Evolutionary conservation across 2,329 filamentous ascomycete species (phyloP).

Genomic region (Xylariaceae sp.): DNA sequence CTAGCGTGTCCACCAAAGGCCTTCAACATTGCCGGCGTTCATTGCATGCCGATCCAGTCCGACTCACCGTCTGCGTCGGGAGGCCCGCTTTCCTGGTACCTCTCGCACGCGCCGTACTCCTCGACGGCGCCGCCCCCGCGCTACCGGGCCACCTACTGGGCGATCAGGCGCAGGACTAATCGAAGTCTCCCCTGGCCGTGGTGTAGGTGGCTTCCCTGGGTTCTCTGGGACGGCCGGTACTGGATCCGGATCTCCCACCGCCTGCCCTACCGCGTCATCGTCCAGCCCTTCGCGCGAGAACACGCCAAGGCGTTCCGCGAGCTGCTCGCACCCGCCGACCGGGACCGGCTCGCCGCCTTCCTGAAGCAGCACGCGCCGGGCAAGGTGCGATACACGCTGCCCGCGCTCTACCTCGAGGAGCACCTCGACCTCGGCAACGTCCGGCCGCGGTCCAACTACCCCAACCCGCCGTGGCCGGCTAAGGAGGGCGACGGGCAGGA

Average conservation of each 20-base stretch:
- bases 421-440: conserved; percentile 15
- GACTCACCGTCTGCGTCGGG: neutral
- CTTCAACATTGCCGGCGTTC: conserved; percentile 55
- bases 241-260: conserved; percentile 57
- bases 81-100: conserved; percentile 44
- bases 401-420: conserved; percentile 53
- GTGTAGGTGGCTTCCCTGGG: conserved; percentile 39
- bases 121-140: conserved; percentile 42
- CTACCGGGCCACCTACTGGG: conserved; percentile 22
- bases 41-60: conserved; percentile 46
- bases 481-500: neutral
- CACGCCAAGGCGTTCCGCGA: conserved; percentile 53
- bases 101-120: conserved; percentile 51
- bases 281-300: conserved; percentile 50
- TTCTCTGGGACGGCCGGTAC: conserved; percentile 63
- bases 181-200: conserved; percentile 30
- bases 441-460: conserved; percentile 22
- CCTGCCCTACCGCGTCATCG: conserved; percentile 44
- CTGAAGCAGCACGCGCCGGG: conserved; percentile 56
- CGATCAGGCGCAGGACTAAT: conserved; percentile 8
- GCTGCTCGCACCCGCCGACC: conserved; percentile 39
- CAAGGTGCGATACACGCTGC: conserved; percentile 59
- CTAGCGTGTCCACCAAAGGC: conserved; percentile 37
- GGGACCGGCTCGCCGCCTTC: conserved; percentile 43
- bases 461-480: conserved; percentile 6